Conservation (phyloP, 2,329 filamentous ascomycete species). For the Gyromitra esculenta region DNA sequence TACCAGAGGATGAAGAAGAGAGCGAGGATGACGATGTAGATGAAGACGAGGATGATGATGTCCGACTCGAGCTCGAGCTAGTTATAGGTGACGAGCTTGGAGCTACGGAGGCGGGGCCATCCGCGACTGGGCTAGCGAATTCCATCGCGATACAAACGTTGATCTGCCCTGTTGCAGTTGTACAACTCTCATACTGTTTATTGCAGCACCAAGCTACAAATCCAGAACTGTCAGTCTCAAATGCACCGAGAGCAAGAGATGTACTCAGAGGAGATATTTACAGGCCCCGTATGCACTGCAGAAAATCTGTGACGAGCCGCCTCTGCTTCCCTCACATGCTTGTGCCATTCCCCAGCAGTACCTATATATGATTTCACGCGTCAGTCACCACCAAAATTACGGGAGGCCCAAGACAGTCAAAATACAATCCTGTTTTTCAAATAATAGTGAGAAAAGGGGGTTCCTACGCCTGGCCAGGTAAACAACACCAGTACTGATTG, state of each 20-base stretch:
- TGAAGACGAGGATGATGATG: not conserved
- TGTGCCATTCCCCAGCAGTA: slow-evolving; percentile 29
- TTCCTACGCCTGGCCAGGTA: slow-evolving; percentile 19
- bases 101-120: slow-evolving; percentile 14
- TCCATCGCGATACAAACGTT: slow-evolving; percentile 26
- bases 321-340: slow-evolving; percentile 21
- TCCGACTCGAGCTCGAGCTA: not conserved
- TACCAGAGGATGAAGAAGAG: not conserved
- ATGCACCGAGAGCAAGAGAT: not conserved
- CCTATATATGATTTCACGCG: not conserved
- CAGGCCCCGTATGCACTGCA: slow-evolving; percentile 3
- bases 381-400: too few relatives aligned
- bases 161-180: slow-evolving; percentile 15
- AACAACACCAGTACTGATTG: slow-evolving; percentile 24
- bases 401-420: not conserved
- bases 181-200: slow-evolving; percentile 34
- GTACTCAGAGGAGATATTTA: slow-evolving; percentile 1
- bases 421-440: not conserved
- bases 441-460: not conserved
- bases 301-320: slow-evolving; percentile 15
- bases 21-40: not conserved
- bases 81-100: not conserved
- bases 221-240: not conserved
- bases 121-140: slow-evolving; percentile 23
- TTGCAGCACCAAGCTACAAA: slow-evolving; percentile 29